Evolutionary conservation across 345 rosid genomes (phyloP).

Genomic region (Boechera divaricarpa): DNA sequence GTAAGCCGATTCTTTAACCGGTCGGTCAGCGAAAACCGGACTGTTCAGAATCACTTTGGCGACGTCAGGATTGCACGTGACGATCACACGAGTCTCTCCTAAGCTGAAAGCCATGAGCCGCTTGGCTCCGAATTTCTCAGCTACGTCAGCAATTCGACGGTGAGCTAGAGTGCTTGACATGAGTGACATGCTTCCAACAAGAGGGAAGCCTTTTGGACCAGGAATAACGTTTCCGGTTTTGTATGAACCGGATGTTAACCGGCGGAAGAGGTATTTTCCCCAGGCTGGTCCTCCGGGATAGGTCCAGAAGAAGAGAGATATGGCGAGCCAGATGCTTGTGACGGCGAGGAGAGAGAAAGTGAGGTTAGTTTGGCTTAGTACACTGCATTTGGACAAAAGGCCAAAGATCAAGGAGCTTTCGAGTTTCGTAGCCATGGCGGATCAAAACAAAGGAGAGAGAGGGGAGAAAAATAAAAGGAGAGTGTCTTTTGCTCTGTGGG

Average conservation of each 20-base stretch:
- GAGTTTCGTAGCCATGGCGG: conserved; percentile 54
- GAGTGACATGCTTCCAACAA: conserved; percentile 69
- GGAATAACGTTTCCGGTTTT: conserved; percentile 54
- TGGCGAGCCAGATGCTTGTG: conserved; percentile 44
- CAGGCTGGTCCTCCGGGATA: conserved; percentile 81
- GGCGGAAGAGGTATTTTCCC: conserved; percentile 53
- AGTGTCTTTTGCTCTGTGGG: conserved; percentile 47
- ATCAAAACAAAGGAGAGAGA: conserved; percentile 22
- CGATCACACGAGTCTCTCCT: conserved; percentile 68
- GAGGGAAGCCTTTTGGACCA: conserved; percentile 74
- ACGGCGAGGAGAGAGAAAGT: conserved; percentile 53
- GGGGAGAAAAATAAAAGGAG: conserved; percentile 22
- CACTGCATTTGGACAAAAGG: conserved; percentile 64
- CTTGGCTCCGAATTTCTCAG: conserved; percentile 51
- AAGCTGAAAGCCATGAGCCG: conserved; percentile 78
- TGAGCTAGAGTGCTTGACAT: conserved; percentile 67
- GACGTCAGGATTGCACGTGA: conserved; percentile 69
- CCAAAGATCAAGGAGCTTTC: conserved; percentile 58
- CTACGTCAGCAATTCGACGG: conserved; percentile 55
- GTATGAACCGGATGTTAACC: conserved; percentile 14
- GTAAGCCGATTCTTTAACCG: conserved; percentile 75
- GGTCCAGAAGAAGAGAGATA: conserved; percentile 60
- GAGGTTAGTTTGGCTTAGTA: conserved; percentile 49
- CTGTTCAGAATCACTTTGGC: conserved; percentile 72
- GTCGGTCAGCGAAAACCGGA: conserved; percentile 73